Evolutionary conservation across 495 filamentous ascomycete species (phyloP).

Genomic region (Platismatia glauca): DNA sequence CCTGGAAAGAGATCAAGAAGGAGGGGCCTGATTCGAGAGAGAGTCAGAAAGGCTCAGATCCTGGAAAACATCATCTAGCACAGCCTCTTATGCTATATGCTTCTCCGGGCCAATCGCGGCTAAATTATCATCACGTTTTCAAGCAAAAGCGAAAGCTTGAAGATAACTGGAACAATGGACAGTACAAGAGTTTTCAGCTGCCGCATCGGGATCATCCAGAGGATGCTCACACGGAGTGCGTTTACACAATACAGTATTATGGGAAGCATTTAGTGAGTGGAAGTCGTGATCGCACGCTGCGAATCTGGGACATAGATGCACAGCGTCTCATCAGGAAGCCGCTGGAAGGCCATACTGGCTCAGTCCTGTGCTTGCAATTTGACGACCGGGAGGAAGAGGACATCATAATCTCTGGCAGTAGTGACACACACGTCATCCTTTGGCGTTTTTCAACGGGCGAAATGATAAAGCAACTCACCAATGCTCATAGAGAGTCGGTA

Average conservation of each 20-base stretch:
- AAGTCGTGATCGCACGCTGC: slow-evolving; percentile 76
- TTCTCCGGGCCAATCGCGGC: slow-evolving; percentile 23
- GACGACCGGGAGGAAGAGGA: slow-evolving; percentile 87
- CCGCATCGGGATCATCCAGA: slow-evolving; percentile 72
- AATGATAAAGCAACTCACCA: slow-evolving; percentile 58
- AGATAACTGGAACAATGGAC: slow-evolving; percentile 80
- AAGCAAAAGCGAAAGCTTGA: slow-evolving; percentile 79
- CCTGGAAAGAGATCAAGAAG: background rate
- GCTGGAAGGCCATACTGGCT: slow-evolving; percentile 67
- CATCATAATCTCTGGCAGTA: slow-evolving; percentile 86
- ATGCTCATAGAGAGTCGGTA: slow-evolving; percentile 82
- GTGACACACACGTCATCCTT: slow-evolving; percentile 78
- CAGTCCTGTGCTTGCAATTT: slow-evolving; percentile 92
- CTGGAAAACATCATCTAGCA: background rate
- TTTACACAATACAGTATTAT: slow-evolving; percentile 88
- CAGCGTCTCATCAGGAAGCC: slow-evolving; percentile 63
- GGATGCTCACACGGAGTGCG: slow-evolving; percentile 84
- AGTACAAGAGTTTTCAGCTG: slow-evolving; percentile 77
- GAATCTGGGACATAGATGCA: slow-evolving; percentile 84
- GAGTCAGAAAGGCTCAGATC: background rate
- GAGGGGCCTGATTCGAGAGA: too few relatives aligned
- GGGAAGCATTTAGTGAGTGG: slow-evolving; percentile 85
- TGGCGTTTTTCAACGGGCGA: slow-evolving; percentile 91
- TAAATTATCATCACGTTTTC: slow-evolving; percentile 83
- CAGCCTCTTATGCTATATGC: slow-evolving; percentile 15